These are phyloP conservation scores for Rhizophlyctis rosea DNA, from an alignment of 192 early-diverging fungal species.

Conservation along the genomic window DNA sequence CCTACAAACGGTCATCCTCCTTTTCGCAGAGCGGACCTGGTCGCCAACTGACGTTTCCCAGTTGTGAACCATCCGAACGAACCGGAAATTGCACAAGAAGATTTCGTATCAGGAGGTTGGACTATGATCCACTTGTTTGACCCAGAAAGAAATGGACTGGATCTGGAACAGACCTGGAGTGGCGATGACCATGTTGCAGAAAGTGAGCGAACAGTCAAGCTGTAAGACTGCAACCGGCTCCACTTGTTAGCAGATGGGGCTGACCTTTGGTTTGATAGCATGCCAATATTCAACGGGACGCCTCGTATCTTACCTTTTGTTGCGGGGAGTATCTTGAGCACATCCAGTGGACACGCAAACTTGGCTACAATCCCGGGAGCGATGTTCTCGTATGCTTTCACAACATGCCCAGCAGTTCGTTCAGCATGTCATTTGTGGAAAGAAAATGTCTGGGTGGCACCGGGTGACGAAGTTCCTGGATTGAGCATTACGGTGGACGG, in stretches of 20 bases:
- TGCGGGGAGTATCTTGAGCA: constrained; percentile 7
- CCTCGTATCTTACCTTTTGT: constrained; percentile 44
- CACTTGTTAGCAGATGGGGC: no score
- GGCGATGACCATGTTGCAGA: constrained; percentile 16
- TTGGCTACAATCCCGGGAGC: constrained; percentile 38
- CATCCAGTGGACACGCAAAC: constrained; percentile 12
- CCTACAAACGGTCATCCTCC: not conserved
- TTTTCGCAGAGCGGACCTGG: constrained; percentile 4
- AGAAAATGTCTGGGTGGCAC: constrained; percentile 38
- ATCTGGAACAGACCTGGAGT: constrained; percentile 16
- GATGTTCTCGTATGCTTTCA: constrained; percentile 31
- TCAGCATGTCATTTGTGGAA: constrained; percentile 34
- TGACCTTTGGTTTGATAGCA: no score
- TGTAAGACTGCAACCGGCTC: no score
- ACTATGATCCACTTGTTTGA: constrained; percentile 46
- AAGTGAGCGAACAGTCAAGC: no score
- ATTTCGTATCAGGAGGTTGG: constrained; percentile 43
- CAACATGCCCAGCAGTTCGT: constrained; percentile 34
- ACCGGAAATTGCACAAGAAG: constrained; percentile 10
- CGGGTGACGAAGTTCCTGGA: constrained; percentile 38
- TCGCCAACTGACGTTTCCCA: no score
- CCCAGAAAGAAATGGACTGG: constrained; percentile 27
- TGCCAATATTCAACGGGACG: constrained; percentile 39
- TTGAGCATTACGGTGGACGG: constrained; percentile 11
- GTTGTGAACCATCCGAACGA: no score